Evolutionary conservation across 106 monocot genomes (phyloP).

Genomic region (Dactylorhiza incarnata): DNA sequence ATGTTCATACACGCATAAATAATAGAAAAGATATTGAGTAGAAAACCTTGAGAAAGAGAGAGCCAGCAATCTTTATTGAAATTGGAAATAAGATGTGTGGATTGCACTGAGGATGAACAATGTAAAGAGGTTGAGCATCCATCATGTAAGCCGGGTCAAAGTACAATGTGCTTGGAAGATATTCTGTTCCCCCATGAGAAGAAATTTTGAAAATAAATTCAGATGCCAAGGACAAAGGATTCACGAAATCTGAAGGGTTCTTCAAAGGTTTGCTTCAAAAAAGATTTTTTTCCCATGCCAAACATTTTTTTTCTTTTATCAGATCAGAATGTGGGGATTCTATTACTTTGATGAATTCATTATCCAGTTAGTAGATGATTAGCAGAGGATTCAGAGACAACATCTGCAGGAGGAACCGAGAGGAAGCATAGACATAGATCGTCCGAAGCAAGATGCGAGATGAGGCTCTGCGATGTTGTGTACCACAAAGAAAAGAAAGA

Average conservation of each 20-base stretch:
- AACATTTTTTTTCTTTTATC: too few species aligned
- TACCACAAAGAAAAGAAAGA: too few species aligned
- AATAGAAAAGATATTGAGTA: neutral
- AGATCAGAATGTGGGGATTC: too few species aligned
- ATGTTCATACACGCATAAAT: neutral
- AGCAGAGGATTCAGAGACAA: too few species aligned
- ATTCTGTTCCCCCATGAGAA: neutral
- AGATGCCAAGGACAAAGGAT: neutral
- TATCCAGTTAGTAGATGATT: too few species aligned
- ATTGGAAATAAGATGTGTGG: conserved; percentile 6
- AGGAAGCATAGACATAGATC: too few species aligned
- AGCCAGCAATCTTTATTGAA: conserved; percentile 5
- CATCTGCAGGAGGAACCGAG: too few species aligned
- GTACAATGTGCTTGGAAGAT: neutral
- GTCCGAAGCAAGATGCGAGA: too few species aligned
- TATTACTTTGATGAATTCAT: too few species aligned
- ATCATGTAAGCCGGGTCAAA: conserved; percentile 4
- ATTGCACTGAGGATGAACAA: conserved; percentile 17
- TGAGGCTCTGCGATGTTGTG: too few species aligned
- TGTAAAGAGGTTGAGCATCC: neutral
- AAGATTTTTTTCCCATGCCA: neutral
- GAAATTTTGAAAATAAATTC: neutral
- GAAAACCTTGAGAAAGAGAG: neutral
- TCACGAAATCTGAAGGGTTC: neutral
- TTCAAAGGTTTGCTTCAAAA: neutral